Percentiles rank a stretch among this genome's conserved stretches.
Evolutionary conservation across 805 yeast genomes (phyloP).

Genomic region (Saturnispora gosingensis): DNA sequence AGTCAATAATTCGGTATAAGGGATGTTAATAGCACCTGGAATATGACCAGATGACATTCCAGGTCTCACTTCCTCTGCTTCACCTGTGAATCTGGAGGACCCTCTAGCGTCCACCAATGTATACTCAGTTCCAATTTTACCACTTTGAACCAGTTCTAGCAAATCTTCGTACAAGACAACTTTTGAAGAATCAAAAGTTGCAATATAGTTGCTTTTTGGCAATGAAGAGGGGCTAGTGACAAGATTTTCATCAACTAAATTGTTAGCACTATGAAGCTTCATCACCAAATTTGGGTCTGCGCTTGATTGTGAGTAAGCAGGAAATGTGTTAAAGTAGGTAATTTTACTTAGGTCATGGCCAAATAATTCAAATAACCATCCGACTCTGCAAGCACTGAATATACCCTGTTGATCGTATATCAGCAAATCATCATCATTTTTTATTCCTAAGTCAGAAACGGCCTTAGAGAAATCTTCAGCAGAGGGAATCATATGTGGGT

Average conservation of each 20-base stretch:
- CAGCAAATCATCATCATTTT: constrained; percentile 50
- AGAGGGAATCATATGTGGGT: constrained; percentile 88
- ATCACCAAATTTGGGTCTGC: constrained; percentile 20
- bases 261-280: constrained; percentile 16
- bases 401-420: constrained; percentile 81
- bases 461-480: constrained; percentile 43
- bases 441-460: constrained; percentile 48
- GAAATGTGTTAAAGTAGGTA: constrained; percentile 61
- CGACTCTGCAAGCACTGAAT: constrained; percentile 84
- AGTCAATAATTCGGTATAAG: constrained; percentile 57
- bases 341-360: constrained; percentile 56
- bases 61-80: constrained; percentile 79
- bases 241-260: constrained; percentile 16
- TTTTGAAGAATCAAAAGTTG: constrained; percentile 34
- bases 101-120: constrained; percentile 79
- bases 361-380: constrained; percentile 78
- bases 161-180: constrained; percentile 64
- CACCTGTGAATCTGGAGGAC: constrained; percentile 63
- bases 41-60: constrained; percentile 87
- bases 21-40: constrained; percentile 70
- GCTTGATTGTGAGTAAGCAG: constrained; percentile 21
- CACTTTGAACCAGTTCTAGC: constrained; percentile 43
- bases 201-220: constrained; percentile 26
- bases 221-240: constrained; percentile 19
- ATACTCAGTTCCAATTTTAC: constrained; percentile 34